Conservation (phyloP, 148 eudicot species). For the Euryodendron excelsum region DNA sequence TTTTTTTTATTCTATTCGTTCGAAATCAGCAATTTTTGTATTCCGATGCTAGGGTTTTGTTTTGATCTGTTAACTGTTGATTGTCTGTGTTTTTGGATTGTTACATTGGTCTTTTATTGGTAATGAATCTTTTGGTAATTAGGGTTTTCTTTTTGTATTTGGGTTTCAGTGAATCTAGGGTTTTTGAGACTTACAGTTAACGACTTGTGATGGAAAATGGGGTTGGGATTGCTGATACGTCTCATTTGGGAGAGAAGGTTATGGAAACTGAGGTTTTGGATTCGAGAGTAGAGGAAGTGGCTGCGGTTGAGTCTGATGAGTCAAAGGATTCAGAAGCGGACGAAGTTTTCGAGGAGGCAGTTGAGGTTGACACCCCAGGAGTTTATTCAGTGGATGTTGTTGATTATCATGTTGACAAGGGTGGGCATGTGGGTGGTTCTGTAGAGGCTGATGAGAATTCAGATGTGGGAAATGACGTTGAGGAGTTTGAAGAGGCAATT, state of each 20-base stretch:
- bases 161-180: conserved; percentile 27
- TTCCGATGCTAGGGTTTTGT: not conserved
- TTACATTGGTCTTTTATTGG: not conserved
- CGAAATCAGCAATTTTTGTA: not conserved
- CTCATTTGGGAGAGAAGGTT: conserved; percentile 29
- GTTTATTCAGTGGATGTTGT: conserved; percentile 23
- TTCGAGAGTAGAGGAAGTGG: conserved; percentile 29
- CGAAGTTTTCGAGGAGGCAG: conserved; percentile 65
- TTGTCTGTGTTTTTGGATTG: too few species aligned
- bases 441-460: conserved; percentile 25
- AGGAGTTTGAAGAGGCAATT: conserved; percentile 33
- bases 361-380: conserved; percentile 25
- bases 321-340: conserved; percentile 47
- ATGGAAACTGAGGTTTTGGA: conserved; percentile 32
- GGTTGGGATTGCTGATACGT: conserved; percentile 37
- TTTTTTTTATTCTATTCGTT: too few species aligned
- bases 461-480: conserved; percentile 22
- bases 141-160: not conserved
- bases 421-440: conserved; percentile 7
- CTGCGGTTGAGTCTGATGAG: conserved; percentile 28
- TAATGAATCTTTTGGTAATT: not conserved
- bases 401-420: conserved; percentile 22
- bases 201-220: conserved; percentile 80
- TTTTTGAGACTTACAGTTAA: conserved; percentile 15
- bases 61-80: not conserved